Evolutionary conservation across 2,329 filamentous ascomycete genomes (phyloP).

Genomic region (Mariannaea sp.): DNA sequence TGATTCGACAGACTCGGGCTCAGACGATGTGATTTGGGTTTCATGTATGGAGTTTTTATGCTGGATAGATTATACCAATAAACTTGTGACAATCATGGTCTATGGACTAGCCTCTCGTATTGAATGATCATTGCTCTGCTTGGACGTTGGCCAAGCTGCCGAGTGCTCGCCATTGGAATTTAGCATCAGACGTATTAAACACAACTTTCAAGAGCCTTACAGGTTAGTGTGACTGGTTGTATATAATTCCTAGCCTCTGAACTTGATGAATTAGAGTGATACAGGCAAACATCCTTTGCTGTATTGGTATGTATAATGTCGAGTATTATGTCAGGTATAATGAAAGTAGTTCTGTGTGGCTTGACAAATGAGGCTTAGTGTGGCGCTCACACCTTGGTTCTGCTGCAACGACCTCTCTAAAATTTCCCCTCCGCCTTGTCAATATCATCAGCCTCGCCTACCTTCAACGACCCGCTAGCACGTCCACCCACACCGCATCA

Average conservation of each 20-base stretch:
- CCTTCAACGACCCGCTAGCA: constrained; percentile 18
- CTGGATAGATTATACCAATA: background rate
- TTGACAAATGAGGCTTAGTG: constrained; percentile 17
- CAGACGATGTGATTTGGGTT: constrained; percentile 11
- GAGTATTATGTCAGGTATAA: background rate
- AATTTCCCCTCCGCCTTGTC: constrained; percentile 42
- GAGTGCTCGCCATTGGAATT: no score
- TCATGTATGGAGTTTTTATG: background rate
- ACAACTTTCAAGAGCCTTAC: no score
- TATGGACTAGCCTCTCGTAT: background rate
- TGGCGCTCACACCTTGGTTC: constrained; percentile 21
- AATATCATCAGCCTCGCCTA: constrained; percentile 40
- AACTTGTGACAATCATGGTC: background rate
- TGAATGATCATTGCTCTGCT: no score
- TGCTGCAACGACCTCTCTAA: constrained; percentile 31
- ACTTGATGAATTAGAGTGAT: no score
- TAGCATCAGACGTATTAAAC: no score
- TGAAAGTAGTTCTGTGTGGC: constrained; percentile 11
- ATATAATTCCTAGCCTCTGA: no score
- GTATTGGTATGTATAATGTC: no score
- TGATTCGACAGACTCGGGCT: constrained; percentile 14
- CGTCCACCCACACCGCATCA: constrained; percentile 21
- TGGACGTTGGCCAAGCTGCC: no score
- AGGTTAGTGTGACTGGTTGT: no score
- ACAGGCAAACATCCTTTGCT: no score